Base-by-base conservation (phyloP, 805 yeast genomes). In the Cyberlindnera bimundalis region DNA sequence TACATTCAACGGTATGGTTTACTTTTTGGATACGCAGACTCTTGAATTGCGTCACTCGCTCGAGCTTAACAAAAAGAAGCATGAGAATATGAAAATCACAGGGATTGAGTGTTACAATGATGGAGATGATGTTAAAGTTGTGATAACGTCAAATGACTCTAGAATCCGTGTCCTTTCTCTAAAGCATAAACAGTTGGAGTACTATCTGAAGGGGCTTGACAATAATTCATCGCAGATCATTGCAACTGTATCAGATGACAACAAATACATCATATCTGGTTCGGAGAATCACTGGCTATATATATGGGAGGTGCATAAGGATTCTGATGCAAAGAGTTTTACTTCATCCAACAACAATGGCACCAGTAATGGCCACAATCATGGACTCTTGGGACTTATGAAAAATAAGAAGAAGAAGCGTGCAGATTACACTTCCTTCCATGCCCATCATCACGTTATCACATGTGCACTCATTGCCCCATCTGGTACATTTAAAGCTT, bases 201-300 rank as follows among this genome's bases (percentile, higher is more conserved):
- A 80, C 32, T 74, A 83, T 35, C 79, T 82, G 59, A 83, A 79
- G 50, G 98, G 97, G 0, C 71, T 76, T 40, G 73, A 76, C 25
- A 88, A 87, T 59, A 74, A 73, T 39, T 75, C 80, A 33, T 77
- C 91, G 5, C 88, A 86, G 30, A 83, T 85, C 37, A 69, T 70
- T 11, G 96, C 96, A 0, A 62, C 76, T 0, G 55, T 75, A 2
- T 76, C 81, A 18, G 86, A 78, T 37, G 79, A 79, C 51, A 63
- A 68, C 38, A 55, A 64, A 11, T 76, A 75, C 53, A 72, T 89
- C 6, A 71, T 89, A 8, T 71, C 84, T 7, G 96, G 96, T 0
- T 84, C 95, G 11, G 96, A 90, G 58, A 93, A 90, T 62, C 87
- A 85, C 51, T 79, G 89, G 79, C 76, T 85, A 12, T 90, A 89